Percentiles rank a stretch among this genome's conserved stretches.
These are phyloP conservation scores for Fusarium buxicola DNA, from an alignment of 2,329 filamentous ascomycete genomes.

Conservation along the genomic window DNA sequence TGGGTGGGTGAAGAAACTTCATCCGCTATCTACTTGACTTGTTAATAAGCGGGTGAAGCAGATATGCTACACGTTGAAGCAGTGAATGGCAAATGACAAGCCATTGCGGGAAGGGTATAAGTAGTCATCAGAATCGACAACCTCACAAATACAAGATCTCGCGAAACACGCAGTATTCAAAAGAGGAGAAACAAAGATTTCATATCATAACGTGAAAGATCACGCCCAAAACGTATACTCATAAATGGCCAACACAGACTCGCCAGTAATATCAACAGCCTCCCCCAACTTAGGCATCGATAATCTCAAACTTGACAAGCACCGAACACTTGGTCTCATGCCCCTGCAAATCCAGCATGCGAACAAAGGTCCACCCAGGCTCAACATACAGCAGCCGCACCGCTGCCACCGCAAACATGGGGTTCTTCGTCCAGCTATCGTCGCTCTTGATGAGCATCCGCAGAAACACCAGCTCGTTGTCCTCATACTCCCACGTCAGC, in stretches of 20 bases:
- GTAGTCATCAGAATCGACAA: too few relatives aligned
- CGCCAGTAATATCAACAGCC: too few relatives aligned
- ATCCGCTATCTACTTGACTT: too few relatives aligned
- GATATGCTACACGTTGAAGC: too few relatives aligned
- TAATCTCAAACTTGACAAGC: conserved; percentile 70
- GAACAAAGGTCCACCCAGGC: conserved; percentile 71
- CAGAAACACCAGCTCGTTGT: conserved; percentile 74
- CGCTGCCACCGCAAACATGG: conserved; percentile 69
- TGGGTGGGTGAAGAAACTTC: too few relatives aligned
- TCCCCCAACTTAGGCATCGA: conserved; percentile 49
- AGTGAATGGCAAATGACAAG: too few relatives aligned
- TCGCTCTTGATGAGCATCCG: conserved; percentile 75
- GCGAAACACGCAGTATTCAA: too few relatives aligned
- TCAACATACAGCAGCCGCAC: conserved; percentile 68
- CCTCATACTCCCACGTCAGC: conserved; percentile 75
- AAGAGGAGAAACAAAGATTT: too few relatives aligned
- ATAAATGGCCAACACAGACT: background rate
- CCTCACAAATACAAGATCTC: too few relatives aligned
- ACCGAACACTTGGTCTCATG: conserved; percentile 72
- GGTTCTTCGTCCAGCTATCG: conserved; percentile 70
- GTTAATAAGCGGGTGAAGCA: too few relatives aligned
- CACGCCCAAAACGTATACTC: conserved; percentile 16
- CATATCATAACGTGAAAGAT: too few relatives aligned
- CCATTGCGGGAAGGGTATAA: too few relatives aligned
- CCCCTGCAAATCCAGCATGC: conserved; percentile 73